Conservation (phyloP, 345 rosid species). For the Linum trigynum region DNA sequence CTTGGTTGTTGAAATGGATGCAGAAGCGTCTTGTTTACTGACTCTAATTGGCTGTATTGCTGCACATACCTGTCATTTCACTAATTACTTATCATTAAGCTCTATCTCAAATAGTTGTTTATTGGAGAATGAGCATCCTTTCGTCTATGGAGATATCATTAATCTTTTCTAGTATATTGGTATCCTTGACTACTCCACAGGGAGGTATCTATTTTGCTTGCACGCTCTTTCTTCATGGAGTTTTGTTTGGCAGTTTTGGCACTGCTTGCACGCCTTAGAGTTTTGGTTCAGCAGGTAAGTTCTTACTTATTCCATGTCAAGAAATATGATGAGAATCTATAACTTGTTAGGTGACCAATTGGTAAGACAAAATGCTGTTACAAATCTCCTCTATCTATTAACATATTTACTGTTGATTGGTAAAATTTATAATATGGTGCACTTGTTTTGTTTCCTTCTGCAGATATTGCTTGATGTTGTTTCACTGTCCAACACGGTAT, state of each 20-base stretch:
- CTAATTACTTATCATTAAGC: too few relatives aligned
- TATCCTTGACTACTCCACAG: slow-evolving; percentile 32
- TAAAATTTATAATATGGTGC: too few relatives aligned
- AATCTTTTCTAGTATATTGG: background rate
- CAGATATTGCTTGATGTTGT: slow-evolving; percentile 77
- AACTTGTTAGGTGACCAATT: too few relatives aligned
- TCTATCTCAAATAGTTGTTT: background rate
- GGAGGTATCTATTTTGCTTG: slow-evolving; percentile 63
- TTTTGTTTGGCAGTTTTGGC: slow-evolving; percentile 67
- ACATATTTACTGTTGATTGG: too few relatives aligned
- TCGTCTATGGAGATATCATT: background rate
- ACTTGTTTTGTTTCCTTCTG: slow-evolving; percentile 3
- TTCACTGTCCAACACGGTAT: slow-evolving; percentile 52
- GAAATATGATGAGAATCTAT: too few relatives aligned
- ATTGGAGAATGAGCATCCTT: background rate
- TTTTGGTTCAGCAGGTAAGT: slow-evolving; percentile 85
- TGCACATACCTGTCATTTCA: background rate
- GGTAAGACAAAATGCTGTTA: too few relatives aligned
- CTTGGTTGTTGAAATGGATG: background rate
- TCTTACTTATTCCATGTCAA: background rate
- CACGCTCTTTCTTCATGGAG: slow-evolving; percentile 76
- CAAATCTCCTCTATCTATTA: too few relatives aligned
- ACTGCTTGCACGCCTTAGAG: slow-evolving; percentile 78
- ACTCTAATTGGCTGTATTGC: slow-evolving; percentile 1
- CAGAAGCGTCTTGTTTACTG: slow-evolving; percentile 1